Evolutionary conservation across 306 rosid species (phyloP).

Genomic region (Fragaria iinumae): DNA sequence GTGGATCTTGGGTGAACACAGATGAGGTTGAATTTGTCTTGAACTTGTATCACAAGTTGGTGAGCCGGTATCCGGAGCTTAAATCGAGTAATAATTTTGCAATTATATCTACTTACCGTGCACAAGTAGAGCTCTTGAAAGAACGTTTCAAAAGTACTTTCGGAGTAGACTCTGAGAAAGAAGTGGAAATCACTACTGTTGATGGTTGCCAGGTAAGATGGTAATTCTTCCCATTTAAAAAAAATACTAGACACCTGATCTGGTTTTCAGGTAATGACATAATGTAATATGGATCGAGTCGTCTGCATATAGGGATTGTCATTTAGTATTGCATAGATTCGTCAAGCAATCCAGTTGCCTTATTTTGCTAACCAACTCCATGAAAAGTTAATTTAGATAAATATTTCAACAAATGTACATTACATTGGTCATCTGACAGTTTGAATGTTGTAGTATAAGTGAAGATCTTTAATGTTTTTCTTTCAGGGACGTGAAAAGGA

Average conservation of each 20-base stretch:
- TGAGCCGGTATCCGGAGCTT: constrained; percentile 59
- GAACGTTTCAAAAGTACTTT: constrained; percentile 67
- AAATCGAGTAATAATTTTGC: constrained; percentile 78
- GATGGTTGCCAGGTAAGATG: constrained; percentile 92
- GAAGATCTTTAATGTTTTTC: background rate
- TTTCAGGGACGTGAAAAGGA: constrained; percentile 94
- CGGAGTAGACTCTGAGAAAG: constrained; percentile 68
- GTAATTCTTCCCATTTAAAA: constrained; percentile 14
- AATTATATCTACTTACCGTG: constrained; percentile 77
- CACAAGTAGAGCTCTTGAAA: constrained; percentile 80
- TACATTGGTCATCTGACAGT: background rate
- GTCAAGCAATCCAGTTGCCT: background rate
- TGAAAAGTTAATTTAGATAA: background rate
- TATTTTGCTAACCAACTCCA: background rate
- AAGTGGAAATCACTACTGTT: constrained; percentile 81
- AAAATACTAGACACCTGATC: background rate
- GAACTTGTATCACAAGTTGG: constrained; percentile 65
- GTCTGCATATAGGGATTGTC: background rate
- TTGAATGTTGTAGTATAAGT: background rate
- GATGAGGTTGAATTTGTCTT: constrained; percentile 90
- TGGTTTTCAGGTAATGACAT: background rate
- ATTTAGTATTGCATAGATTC: background rate
- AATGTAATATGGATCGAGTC: background rate
- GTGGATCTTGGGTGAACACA: constrained; percentile 45
- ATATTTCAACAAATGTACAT: background rate